A percentile compares a stretch with the other conserved stretches of the same genome.
phyloP scores from a whole-genome alignment of 2,329 filamentous ascomycete genomes.

The Talaromyces marneffei region DNA sequence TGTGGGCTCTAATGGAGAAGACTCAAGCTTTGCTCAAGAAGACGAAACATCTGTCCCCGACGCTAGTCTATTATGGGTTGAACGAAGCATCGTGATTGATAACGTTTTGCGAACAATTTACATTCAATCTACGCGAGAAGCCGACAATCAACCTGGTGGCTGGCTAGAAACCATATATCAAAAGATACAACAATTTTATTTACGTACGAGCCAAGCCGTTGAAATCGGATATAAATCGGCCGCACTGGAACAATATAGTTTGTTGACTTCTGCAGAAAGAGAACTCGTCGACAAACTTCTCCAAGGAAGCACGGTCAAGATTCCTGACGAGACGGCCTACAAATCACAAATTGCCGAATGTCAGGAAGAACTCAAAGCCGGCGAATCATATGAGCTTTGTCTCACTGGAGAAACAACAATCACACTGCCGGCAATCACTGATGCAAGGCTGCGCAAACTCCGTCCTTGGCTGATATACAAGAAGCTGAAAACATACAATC shows the following conservation, averaged over 20 bases:
- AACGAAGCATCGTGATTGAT: slow-evolving; percentile 71
- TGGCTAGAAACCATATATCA: slow-evolving; percentile 31
- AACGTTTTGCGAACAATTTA: slow-evolving; percentile 57
- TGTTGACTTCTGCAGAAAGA: slow-evolving; percentile 6
- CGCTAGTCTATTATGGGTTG: slow-evolving; percentile 69
- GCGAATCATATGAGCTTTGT: slow-evolving; percentile 81
- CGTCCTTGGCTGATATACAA: slow-evolving; percentile 67
- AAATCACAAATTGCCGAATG: slow-evolving; percentile 62
- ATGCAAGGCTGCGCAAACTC: slow-evolving; percentile 22
- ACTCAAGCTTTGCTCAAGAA: slow-evolving; percentile 24
- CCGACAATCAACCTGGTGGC: slow-evolving; percentile 42
- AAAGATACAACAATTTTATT: slow-evolving; percentile 15
- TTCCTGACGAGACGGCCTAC: slow-evolving; percentile 49
- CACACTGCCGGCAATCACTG: slow-evolving; percentile 30
- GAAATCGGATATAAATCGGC: slow-evolving; percentile 14
- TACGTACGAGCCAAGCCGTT: slow-evolving; percentile 21
- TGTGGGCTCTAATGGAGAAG: slow-evolving; percentile 19
- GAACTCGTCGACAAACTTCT: slow-evolving; percentile 29
- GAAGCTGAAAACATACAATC: slow-evolving; percentile 63
- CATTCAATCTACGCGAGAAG: slow-evolving; percentile 58
- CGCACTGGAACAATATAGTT: slow-evolving; percentile 3
- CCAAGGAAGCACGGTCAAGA: slow-evolving; percentile 23
- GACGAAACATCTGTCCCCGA: slow-evolving; percentile 52
- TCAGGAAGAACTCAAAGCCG: slow-evolving; percentile 65
- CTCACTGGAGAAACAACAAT: slow-evolving; percentile 70